Percentiles rank a stretch among this genome's conserved stretches.
Conservation (phyloP, 2,329 filamentous ascomycete species). For the Trematosphaeria pertusa region DNA sequence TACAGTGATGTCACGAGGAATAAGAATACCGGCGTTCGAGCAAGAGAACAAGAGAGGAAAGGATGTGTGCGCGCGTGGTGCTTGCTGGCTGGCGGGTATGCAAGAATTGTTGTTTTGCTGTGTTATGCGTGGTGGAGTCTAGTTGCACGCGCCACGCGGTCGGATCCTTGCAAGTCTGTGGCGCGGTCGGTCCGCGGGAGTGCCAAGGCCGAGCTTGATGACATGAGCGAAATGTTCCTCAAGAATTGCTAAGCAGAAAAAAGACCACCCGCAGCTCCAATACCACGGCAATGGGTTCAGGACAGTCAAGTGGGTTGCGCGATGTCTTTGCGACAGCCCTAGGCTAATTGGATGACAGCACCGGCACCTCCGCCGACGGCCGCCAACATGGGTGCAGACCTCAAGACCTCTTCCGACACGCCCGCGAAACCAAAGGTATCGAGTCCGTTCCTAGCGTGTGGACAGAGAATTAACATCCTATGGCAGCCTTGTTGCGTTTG, state of each 20-base stretch:
- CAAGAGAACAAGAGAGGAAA: too few relatives aligned
- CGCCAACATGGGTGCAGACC: conserved; percentile 55
- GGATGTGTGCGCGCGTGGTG: conserved; percentile 6
- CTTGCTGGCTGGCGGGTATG: conserved; percentile 3
- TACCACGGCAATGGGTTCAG: conserved; percentile 40
- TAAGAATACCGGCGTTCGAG: not conserved
- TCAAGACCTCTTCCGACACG: conserved; percentile 49
- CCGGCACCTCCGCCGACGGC: conserved; percentile 35
- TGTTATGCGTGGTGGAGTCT: conserved; percentile 42
- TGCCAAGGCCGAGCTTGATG: conserved; percentile 31
- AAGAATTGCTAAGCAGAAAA: conserved; percentile 38
- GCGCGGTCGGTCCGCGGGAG: conserved; percentile 23
- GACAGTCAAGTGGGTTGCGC: conserved; percentile 27
- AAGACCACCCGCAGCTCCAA: conserved; percentile 1
- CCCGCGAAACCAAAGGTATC: conserved; percentile 55
- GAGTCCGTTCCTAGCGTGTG: not conserved
- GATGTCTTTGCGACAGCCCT: not conserved
- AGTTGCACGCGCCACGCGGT: conserved; percentile 19
- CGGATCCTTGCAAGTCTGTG: conserved; percentile 15
- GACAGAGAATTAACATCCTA: conserved; percentile 2
- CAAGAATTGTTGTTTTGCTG: conserved; percentile 33
- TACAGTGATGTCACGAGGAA: not conserved
- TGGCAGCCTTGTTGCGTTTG: conserved; percentile 93
- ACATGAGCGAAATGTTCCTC: conserved; percentile 24
- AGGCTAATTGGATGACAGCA: conserved; percentile 28